Conservation (phyloP, 2,329 filamentous ascomycete genomes). For the Nigrospora oryzae region DNA sequence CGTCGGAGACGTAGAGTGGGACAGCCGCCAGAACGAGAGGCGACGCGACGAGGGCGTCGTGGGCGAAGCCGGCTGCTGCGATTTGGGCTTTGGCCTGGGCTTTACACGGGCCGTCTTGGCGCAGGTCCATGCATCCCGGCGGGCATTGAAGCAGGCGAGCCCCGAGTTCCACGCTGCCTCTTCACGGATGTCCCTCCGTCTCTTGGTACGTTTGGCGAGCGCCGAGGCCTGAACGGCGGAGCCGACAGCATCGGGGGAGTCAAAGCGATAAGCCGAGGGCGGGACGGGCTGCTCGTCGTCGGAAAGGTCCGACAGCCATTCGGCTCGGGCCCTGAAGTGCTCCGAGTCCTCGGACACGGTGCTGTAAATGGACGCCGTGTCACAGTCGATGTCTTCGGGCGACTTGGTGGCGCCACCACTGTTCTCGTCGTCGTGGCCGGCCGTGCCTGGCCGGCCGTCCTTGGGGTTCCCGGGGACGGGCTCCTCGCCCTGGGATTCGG, state of each 20-base stretch:
- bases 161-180: constrained; percentile 76
- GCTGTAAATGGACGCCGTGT: constrained; percentile 30
- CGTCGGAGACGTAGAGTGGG: constrained; percentile 30
- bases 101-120: constrained; percentile 53
- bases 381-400: constrained; percentile 32
- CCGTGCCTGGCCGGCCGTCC: not conserved
- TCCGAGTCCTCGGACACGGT: constrained; percentile 41
- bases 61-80: constrained; percentile 14
- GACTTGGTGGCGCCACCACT: constrained; percentile 20
- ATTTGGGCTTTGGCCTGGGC: constrained; percentile 24
- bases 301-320: constrained; percentile 51
- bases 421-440: not conserved
- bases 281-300: constrained; percentile 31
- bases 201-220: constrained; percentile 43
- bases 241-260: constrained; percentile 39
- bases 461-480: constrained; percentile 2
- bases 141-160: constrained; percentile 66
- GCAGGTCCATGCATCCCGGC: constrained; percentile 79
- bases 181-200: constrained; percentile 48
- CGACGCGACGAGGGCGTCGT: constrained; percentile 37
- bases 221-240: constrained; percentile 29
- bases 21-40: constrained; percentile 39
- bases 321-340: constrained; percentile 41
- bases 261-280: constrained; percentile 41
- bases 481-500: not conserved